Conservation (phyloP, 1,284 basidiomycete species). For the Farysia itapuensis region DNA sequence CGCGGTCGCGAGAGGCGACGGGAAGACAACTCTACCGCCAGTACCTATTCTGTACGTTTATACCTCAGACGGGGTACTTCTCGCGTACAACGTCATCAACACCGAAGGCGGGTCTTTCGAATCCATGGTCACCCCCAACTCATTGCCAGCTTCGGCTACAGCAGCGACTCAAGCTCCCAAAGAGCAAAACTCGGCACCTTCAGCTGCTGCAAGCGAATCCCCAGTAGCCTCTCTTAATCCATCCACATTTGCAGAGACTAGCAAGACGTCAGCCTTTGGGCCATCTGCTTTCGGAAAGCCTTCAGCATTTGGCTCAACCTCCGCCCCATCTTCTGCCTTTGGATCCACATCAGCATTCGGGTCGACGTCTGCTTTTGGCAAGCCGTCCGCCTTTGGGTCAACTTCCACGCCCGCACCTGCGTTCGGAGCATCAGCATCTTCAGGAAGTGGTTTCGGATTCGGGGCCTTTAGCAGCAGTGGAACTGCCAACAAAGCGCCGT, state of each 20-base stretch:
- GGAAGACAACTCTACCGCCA: constrained; percentile 62
- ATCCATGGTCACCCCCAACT: constrained; percentile 55
- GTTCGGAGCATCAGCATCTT: too few species aligned
- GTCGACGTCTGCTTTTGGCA: constrained; percentile 39
- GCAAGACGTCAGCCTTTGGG: constrained; percentile 24
- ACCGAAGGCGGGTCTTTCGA: constrained; percentile 62
- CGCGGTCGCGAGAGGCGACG: constrained; percentile 63
- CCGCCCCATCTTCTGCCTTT: constrained; percentile 45
- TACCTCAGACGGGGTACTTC: constrained; percentile 76
- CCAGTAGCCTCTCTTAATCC: constrained; percentile 1
- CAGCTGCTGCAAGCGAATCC: constrained; percentile 2
- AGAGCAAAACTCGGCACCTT: background rate
- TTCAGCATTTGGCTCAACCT: constrained; percentile 52
- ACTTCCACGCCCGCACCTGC: constrained; percentile 14
- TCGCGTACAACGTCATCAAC: constrained; percentile 75
- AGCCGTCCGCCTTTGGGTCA: constrained; percentile 32
- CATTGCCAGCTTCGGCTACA: constrained; percentile 2
- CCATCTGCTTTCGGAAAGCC: constrained; percentile 26
- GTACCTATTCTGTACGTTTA: constrained; percentile 74
- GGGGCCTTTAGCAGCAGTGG: constrained; percentile 21
- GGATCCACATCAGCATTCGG: constrained; percentile 27
- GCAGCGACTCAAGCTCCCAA: constrained; percentile 2
- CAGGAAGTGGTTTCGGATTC: constrained; percentile 4
- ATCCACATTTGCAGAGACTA: constrained; percentile 1
- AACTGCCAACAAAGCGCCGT: background rate